Conservation (phyloP, 495 filamentous ascomycete genomes). For the Emericellopsis terricola region DNA sequence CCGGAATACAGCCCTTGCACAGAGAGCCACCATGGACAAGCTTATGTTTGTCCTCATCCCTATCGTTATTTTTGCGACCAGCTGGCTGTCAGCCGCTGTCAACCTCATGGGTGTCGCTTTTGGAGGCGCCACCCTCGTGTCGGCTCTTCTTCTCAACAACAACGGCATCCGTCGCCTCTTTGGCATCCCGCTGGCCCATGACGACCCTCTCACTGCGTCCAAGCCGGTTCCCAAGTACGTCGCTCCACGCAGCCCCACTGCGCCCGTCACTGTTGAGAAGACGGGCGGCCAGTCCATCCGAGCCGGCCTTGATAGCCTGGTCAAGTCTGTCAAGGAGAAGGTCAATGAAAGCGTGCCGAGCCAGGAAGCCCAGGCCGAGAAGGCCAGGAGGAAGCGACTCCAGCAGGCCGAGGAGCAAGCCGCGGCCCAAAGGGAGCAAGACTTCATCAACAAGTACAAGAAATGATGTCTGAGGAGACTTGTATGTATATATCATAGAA, state of each 20-base stretch:
- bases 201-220: too few species aligned
- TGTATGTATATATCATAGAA: neutral
- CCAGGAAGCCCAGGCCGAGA: too few species aligned
- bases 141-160: slow-evolving; percentile 35
- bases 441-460: slow-evolving; percentile 2
- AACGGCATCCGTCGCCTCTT: slow-evolving; percentile 33
- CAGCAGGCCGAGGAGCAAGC: slow-evolving; percentile 2
- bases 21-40: slow-evolving; percentile 23
- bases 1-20: slow-evolving; percentile 15
- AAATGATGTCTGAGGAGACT: neutral
- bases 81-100: slow-evolving; percentile 45
- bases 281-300: too few species aligned
- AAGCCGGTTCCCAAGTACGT: too few species aligned
- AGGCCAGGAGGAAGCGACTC: slow-evolving; percentile 1
- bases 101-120: slow-evolving; percentile 46
- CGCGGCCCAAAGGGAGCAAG: slow-evolving; percentile 1
- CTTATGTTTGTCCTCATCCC: slow-evolving; percentile 41
- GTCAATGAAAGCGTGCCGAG: slow-evolving; percentile 1
- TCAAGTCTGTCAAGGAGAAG: slow-evolving; percentile 1
- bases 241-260: too few species aligned
- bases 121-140: slow-evolving; percentile 30
- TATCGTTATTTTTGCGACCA: slow-evolving; percentile 41
- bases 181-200: slow-evolving; percentile 17
- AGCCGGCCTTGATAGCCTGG: neutral
- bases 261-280: neutral